Evolutionary conservation across 306 rosid species (phyloP).

Genomic region (Sphenostylis stenocarpa): DNA sequence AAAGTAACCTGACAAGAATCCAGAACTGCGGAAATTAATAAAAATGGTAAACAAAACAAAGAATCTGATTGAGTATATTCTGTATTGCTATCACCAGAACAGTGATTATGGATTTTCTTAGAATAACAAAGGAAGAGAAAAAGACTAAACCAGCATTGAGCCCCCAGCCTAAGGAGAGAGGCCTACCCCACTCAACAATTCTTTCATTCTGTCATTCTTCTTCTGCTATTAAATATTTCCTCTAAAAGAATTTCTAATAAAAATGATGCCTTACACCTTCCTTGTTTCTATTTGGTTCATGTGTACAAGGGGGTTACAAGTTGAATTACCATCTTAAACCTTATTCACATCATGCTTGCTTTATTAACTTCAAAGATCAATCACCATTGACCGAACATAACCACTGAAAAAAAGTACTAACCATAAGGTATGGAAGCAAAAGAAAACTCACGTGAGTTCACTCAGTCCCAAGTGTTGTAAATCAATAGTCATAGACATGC

Average conservation of each 20-base stretch:
- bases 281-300: background rate
- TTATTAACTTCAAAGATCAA: background rate
- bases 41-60: background rate
- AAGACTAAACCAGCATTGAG: background rate
- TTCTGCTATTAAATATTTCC: background rate
- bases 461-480: background rate
- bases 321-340: background rate
- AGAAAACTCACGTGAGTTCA: background rate
- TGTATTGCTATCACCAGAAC: background rate
- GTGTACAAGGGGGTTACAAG: background rate
- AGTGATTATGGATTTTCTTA: conserved; percentile 3
- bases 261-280: background rate
- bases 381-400: background rate
- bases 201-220: background rate
- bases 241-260: background rate
- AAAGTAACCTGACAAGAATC: background rate
- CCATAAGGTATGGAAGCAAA: conserved; percentile 11
- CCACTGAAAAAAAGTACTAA: background rate
- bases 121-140: background rate
- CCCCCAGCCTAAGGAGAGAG: background rate
- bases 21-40: background rate
- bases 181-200: background rate
- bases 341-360: background rate
- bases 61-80: background rate
- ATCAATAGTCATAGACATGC: background rate